Percentiles rank a stretch among this genome's conserved stretches.
Evolutionary conservation across 2,329 filamentous ascomycete species (phyloP).

Genomic region (Lomentospora prolificans): DNA sequence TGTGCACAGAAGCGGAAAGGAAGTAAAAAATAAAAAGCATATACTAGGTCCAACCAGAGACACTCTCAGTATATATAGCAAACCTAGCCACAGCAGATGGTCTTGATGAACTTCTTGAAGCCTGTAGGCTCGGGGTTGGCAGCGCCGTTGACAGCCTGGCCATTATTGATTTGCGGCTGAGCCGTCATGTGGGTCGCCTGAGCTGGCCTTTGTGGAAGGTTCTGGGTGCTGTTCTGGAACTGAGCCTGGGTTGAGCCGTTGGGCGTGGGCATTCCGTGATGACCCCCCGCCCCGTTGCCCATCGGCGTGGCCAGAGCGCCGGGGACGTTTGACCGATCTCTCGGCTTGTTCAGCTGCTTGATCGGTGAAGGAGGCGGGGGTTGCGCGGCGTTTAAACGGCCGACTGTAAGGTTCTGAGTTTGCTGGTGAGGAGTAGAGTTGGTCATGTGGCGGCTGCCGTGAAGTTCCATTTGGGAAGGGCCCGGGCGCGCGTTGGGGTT

Average conservation of each 20-base stretch:
- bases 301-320: constrained; percentile 66
- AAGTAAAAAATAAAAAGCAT: neutral
- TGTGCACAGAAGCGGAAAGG: neutral
- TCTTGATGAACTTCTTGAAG: constrained; percentile 88
- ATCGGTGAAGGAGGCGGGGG: constrained; percentile 79
- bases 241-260: constrained; percentile 90
- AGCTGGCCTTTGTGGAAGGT: constrained; percentile 60
- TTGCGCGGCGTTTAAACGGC: constrained; percentile 91
- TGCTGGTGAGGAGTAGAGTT: constrained; percentile 55
- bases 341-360: constrained; percentile 69
- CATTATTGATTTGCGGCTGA: constrained; percentile 32
- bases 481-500: constrained; percentile 70
- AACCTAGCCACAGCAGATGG: constrained; percentile 72
- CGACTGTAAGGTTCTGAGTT: constrained; percentile 59
- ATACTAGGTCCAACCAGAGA: no score
- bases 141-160: constrained; percentile 28
- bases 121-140: constrained; percentile 68
- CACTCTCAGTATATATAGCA: no score
- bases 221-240: constrained; percentile 91
- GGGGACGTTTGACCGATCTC: constrained; percentile 66
- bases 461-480: constrained; percentile 74
- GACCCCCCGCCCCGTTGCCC: constrained; percentile 62
- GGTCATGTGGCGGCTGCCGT: constrained; percentile 60
- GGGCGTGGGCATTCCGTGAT: constrained; percentile 70
- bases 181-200: constrained; percentile 48